These are phyloP conservation scores for Endocalyx cinctus DNA, from an alignment of 2,329 filamentous ascomycete genomes.

Conservation along the genomic window DNA sequence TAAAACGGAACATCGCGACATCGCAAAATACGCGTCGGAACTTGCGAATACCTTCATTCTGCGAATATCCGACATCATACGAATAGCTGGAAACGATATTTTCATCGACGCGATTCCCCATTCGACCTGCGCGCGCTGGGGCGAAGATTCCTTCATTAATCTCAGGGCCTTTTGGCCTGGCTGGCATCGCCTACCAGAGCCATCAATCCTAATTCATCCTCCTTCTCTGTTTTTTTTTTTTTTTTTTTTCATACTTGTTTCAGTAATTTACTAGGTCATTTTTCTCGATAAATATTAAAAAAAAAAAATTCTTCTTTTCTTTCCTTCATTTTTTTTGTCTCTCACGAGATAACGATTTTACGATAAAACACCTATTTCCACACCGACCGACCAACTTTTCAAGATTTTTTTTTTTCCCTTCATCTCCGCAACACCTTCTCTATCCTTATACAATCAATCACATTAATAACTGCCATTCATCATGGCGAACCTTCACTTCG, in stretches of 20 bases:
- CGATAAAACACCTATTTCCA: no score
- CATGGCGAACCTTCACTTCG: conserved; percentile 91
- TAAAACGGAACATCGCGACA: conserved; percentile 38
- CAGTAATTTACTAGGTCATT: no score
- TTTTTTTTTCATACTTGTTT: no score
- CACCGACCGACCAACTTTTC: no score
- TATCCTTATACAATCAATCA: conserved; percentile 10
- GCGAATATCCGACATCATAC: conserved; percentile 28
- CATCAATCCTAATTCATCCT: conserved; percentile 32
- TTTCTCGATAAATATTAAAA: no score
- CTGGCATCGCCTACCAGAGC: conserved; percentile 36
- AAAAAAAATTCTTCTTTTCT: no score
- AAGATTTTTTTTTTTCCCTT: no score
- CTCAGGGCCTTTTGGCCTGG: conserved; percentile 36
- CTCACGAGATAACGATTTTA: no score
- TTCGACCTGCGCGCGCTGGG: conserved; percentile 18
- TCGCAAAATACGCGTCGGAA: conserved; percentile 52
- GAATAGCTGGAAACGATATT: conserved; percentile 33
- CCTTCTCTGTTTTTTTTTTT: conserved; percentile 15
- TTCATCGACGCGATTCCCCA: conserved; percentile 19
- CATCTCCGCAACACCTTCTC: conserved; percentile 12
- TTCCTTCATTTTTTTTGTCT: no score
- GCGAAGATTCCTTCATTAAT: conserved; percentile 13
- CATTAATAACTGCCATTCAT: no score
- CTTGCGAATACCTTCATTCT: conserved; percentile 34